Evolutionary conservation across 2,329 filamentous ascomycete genomes (phyloP).

Genomic region (Stagonosporopsis rhizophila): DNA sequence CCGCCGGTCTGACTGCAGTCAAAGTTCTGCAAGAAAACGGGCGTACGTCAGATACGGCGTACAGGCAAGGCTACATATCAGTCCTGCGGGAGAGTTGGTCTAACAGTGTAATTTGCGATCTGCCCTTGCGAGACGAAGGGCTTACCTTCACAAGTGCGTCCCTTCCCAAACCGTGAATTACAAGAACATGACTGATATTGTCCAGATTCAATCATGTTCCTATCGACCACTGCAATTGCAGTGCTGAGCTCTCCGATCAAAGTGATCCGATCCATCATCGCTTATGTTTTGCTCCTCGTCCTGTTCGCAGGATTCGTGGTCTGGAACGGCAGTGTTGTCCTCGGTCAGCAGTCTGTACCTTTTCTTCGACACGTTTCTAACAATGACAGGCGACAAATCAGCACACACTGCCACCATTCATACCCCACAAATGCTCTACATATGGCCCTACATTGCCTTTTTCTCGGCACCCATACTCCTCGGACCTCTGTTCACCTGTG

Average conservation of each 20-base stretch:
- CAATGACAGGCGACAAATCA: conserved; percentile 78
- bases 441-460: conserved; percentile 88
- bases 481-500: conserved; percentile 57
- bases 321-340: conserved; percentile 91
- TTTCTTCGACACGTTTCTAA: conserved; percentile 17
- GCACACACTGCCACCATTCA: conserved; percentile 93
- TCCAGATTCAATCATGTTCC: conserved; percentile 38
- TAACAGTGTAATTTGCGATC: conserved; percentile 33
- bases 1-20: conserved; percentile 62
- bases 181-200: background rate
- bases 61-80: conserved; percentile 1
- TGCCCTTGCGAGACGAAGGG: conserved; percentile 30
- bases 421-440: conserved; percentile 90
- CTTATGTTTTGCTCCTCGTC: conserved; percentile 67
- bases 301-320: conserved; percentile 77
- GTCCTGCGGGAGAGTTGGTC: conserved; percentile 32
- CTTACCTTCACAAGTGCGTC: conserved; percentile 15
- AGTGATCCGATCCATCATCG: conserved; percentile 51
- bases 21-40: conserved; percentile 34
- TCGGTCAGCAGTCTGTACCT: conserved; percentile 65
- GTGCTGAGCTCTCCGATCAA: conserved; percentile 54
- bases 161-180: too few relatives aligned
- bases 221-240: conserved; percentile 69
- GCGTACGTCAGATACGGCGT: background rate
- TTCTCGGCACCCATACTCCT: conserved; percentile 84